phyloP scores from a whole-genome alignment of 371 early-diverging fungal genomes.

The Actinomortierella ambigua region DNA sequence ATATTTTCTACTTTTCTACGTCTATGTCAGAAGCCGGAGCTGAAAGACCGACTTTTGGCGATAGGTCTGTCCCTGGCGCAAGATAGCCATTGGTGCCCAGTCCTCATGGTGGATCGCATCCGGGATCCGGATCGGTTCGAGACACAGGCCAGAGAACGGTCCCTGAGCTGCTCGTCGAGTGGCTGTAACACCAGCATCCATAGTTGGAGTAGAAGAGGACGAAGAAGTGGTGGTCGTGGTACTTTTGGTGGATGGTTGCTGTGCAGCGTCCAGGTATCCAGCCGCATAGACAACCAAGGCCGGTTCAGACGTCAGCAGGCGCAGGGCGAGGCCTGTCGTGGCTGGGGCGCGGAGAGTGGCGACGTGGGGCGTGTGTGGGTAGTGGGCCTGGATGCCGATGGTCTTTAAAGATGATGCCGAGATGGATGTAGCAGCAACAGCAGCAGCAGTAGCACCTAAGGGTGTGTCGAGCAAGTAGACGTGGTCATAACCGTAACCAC shows the following conservation, averaged over 20 bases:
- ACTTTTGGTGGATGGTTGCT: constrained; percentile 23
- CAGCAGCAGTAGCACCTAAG: not conserved
- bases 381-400: constrained; percentile 28
- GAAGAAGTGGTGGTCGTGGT: constrained; percentile 1
- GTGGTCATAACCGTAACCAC: constrained; percentile 41
- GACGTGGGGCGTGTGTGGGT: constrained; percentile 23
- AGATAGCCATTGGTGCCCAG: constrained; percentile 28
- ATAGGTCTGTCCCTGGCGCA: constrained; percentile 25
- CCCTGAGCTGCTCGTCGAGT: no score
- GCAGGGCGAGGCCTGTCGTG: constrained; percentile 25
- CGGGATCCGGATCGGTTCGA: constrained; percentile 40
- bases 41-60: constrained; percentile 29
- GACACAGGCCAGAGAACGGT: constrained; percentile 23
- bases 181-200: no score
- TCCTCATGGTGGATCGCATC: constrained; percentile 38
- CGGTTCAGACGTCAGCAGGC: constrained; percentile 32
- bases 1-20: no score
- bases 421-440: not conserved
- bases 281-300: constrained; percentile 32
- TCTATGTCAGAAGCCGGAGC: constrained; percentile 6
- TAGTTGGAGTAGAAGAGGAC: not conserved
- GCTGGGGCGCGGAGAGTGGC: constrained; percentile 24
- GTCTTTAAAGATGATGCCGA: not conserved
- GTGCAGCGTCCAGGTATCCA: constrained; percentile 21
- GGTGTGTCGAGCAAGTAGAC: constrained; percentile 22